A percentile compares a stretch with the other conserved stretches of the same genome.
Conservation (phyloP, 345 rosid species). For the Geranium brycei region DNA sequence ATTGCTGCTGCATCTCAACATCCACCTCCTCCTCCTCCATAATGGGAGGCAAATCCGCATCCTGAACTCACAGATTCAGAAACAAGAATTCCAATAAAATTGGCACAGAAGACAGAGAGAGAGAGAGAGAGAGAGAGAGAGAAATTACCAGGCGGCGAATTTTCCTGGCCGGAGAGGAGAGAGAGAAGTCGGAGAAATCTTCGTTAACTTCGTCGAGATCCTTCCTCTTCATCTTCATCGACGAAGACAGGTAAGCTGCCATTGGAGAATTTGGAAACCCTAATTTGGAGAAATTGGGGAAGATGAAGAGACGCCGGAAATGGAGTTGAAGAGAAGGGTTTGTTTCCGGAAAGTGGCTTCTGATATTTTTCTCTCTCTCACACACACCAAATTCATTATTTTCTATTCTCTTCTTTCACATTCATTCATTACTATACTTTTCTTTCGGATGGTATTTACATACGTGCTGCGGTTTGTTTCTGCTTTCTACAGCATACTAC, state of each 20-base stretch:
- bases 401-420: no score
- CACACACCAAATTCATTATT: no score
- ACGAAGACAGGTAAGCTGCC: neutral
- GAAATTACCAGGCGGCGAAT: slow-evolving; percentile 58
- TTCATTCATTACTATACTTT: no score
- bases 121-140: neutral
- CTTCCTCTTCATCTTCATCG: slow-evolving; percentile 44
- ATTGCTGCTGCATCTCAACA: neutral
- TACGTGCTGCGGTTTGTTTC: no score
- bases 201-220: slow-evolving; percentile 48
- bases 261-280: neutral
- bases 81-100: neutral
- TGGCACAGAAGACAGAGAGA: neutral
- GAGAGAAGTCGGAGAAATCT: slow-evolving; percentile 69
- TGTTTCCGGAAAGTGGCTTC: neutral
- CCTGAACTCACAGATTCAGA: slow-evolving; percentile 13
- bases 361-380: neutral
- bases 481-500: no score
- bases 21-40: slow-evolving; percentile 46
- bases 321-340: neutral
- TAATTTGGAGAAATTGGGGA: neutral
- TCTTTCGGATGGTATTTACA: no score
- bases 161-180: slow-evolving; percentile 64
- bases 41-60: slow-evolving; percentile 44
- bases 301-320: no score